Percentiles rank a stretch among this genome's conserved stretches.
Evolutionary conservation across 345 rosid genomes (phyloP).

Genomic region (Syzygium oleosum): DNA sequence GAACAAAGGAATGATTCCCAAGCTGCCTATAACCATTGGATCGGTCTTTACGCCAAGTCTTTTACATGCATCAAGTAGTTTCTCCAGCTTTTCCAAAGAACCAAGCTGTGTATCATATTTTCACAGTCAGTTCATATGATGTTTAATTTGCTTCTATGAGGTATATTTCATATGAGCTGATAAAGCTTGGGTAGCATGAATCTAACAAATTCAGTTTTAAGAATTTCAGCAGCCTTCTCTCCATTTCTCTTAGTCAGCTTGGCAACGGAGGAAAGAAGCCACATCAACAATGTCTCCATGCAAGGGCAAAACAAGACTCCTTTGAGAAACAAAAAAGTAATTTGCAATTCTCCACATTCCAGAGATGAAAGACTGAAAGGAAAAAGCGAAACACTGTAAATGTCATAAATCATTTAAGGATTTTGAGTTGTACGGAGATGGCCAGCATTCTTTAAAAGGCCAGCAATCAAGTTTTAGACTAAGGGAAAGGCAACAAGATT

Average conservation of each 20-base stretch:
- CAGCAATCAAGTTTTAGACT: neutral
- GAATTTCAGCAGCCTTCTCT: neutral
- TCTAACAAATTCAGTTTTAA: neutral
- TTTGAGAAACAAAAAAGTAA: neutral
- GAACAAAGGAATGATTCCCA: conserved; percentile 55
- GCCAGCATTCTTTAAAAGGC: neutral
- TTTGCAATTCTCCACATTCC: neutral
- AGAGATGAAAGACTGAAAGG: neutral
- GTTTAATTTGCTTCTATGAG: neutral
- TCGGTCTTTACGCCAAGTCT: conserved; percentile 41
- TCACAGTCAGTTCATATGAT: neutral
- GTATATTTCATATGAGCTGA: neutral
- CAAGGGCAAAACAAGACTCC: neutral
- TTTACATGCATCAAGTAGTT: conserved; percentile 50
- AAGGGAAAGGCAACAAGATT: neutral
- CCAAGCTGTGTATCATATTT: conserved; percentile 24
- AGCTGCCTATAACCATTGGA: conserved; percentile 25
- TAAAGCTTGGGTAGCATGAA: neutral
- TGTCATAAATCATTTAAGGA: neutral
- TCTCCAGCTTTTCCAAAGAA: conserved; percentile 60
- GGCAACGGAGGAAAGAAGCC: neutral
- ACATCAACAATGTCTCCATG: neutral
- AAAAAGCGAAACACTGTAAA: neutral
- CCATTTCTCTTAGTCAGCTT: neutral
- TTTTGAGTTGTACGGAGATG: neutral